These are phyloP conservation scores for Exophiala alcalophila DNA, from an alignment of 2,329 filamentous ascomycete genomes.

Conservation along the genomic window DNA sequence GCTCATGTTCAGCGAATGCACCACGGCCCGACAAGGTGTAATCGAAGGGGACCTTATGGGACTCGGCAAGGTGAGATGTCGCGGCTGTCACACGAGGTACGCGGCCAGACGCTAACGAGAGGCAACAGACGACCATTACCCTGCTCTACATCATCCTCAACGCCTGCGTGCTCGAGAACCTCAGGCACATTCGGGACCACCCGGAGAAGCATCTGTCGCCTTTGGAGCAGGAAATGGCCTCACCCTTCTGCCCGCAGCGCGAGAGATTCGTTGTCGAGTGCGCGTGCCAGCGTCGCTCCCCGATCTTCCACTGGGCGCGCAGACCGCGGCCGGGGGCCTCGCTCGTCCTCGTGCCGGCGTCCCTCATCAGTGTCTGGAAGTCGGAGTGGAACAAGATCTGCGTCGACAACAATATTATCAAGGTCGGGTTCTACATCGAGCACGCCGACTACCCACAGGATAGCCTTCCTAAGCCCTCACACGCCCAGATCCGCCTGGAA, in stretches of 20 bases:
- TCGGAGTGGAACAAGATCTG: background rate
- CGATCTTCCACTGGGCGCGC: background rate
- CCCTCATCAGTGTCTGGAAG: background rate
- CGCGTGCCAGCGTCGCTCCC: background rate
- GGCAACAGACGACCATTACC: background rate
- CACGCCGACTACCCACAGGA: background rate
- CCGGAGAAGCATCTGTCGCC: background rate
- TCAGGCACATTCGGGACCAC: background rate
- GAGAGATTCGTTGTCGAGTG: background rate
- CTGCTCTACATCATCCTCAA: background rate
- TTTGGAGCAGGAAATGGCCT: no score
- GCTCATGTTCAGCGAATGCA: background rate
- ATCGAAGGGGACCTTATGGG: slow-evolving; percentile 1
- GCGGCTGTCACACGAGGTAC: background rate
- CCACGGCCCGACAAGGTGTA: background rate
- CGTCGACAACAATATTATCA: background rate
- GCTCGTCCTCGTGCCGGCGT: background rate
- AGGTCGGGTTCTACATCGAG: background rate
- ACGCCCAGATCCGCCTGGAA: background rate
- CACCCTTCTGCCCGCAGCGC: slow-evolving; percentile 1
- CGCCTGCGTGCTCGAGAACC: background rate
- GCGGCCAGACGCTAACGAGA: background rate
- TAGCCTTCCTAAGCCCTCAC: background rate
- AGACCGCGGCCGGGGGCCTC: background rate
- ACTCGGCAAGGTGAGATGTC: background rate